These are phyloP conservation scores for Oryza officinalis DNA, from an alignment of 176 grass and related monocot genomes.

Conservation along the genomic window DNA sequence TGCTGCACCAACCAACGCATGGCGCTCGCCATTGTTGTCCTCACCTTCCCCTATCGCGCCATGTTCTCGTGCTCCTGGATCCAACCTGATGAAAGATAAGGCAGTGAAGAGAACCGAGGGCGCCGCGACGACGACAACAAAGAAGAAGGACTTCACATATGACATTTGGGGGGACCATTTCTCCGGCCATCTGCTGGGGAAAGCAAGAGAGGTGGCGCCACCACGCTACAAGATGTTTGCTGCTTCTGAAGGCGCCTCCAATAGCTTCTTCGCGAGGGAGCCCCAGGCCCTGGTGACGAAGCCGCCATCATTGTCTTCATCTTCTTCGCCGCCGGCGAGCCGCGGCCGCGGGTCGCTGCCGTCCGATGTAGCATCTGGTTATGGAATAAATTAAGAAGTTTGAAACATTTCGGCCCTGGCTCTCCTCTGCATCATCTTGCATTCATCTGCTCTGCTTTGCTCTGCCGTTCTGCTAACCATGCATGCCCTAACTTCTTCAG, in stretches of 20 bases:
- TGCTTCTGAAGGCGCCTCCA: constrained; percentile 76
- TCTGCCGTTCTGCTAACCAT: constrained; percentile 13
- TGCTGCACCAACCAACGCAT: constrained; percentile 24
- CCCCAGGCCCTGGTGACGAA: constrained; percentile 75
- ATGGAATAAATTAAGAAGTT: constrained; percentile 80
- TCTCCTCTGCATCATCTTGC: constrained; percentile 20
- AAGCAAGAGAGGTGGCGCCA: constrained; percentile 43
- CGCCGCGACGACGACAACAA: constrained; percentile 20
- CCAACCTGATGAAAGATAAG: constrained; percentile 70
- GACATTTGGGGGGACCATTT: constrained; percentile 98
- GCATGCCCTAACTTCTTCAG: neutral
- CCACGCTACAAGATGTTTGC: constrained; percentile 40
- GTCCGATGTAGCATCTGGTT: constrained; percentile 67
- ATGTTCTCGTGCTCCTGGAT: constrained; percentile 74
- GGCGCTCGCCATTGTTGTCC: constrained; percentile 37
- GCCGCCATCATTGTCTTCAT: constrained; percentile 56
- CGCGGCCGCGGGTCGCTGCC: constrained; percentile 45
- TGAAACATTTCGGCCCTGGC: constrained; percentile 29
- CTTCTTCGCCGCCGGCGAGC: constrained; percentile 40
- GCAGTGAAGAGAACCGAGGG: constrained; percentile 46
- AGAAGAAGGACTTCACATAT: constrained; percentile 71
- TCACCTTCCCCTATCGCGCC: constrained; percentile 55
- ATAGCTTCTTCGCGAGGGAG: constrained; percentile 90
- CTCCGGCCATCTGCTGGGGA: constrained; percentile 57
- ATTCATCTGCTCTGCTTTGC: constrained; percentile 20